Evolutionary conservation across 2,329 filamentous ascomycete genomes (phyloP).

Genomic region (Calycina marina): DNA sequence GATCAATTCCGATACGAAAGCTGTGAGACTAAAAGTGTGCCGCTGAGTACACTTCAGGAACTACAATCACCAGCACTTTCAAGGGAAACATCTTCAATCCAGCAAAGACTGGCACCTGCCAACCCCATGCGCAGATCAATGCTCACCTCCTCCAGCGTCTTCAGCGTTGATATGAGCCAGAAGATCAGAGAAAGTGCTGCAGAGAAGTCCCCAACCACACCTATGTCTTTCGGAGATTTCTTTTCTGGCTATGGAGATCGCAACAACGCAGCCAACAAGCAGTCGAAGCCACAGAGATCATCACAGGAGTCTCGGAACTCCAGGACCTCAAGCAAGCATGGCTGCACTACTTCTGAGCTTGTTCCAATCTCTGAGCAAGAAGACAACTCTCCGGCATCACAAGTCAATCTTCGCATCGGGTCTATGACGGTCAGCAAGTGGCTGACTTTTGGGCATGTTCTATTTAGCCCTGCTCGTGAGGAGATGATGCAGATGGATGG

Average conservation of each 20-base stretch:
- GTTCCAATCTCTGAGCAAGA: slow-evolving; percentile 23
- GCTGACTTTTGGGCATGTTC: slow-evolving; percentile 70
- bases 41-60: slow-evolving; percentile 14
- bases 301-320: slow-evolving; percentile 12
- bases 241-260: slow-evolving; percentile 27
- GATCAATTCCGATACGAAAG: slow-evolving; percentile 41
- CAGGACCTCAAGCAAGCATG: slow-evolving; percentile 10
- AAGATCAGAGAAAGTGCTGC: slow-evolving; percentile 32
- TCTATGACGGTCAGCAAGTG: slow-evolving; percentile 80
- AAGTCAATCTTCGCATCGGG: slow-evolving; percentile 64
- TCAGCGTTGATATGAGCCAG: slow-evolving; percentile 39
- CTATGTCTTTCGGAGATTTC: slow-evolving; percentile 30
- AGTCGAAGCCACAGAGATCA: slow-evolving; percentile 4
- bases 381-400: slow-evolving; percentile 47
- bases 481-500: slow-evolving; percentile 42
- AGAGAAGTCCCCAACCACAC: slow-evolving; percentile 28
- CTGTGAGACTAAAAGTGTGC: slow-evolving; percentile 23
- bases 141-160: slow-evolving; percentile 33
- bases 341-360: slow-evolving; percentile 10
- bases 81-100: background rate
- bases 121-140: slow-evolving; percentile 4
- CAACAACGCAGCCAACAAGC: slow-evolving; percentile 16
- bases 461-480: slow-evolving; percentile 68
- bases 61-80: slow-evolving; percentile 5
- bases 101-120: slow-evolving; percentile 5